Evolutionary conservation across 2,329 filamentous ascomycete species (phyloP).

Genomic region (Claviceps fusiformis): DNA sequence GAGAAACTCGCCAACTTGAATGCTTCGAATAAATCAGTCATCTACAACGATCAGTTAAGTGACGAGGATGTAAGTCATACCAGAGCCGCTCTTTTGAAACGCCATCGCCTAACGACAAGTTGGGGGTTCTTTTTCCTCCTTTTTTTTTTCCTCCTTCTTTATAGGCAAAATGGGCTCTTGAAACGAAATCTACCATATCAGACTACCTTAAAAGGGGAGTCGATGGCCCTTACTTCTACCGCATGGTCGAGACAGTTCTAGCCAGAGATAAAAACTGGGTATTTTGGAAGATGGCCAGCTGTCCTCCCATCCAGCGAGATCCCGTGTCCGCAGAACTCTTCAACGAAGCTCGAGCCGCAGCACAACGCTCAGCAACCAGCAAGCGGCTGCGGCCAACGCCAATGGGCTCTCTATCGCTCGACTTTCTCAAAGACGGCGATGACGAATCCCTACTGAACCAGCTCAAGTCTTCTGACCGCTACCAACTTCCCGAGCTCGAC

Average conservation of each 20-base stretch:
- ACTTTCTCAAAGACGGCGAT: constrained; percentile 60
- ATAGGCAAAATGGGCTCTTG: constrained; percentile 68
- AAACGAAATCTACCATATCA: constrained; percentile 67
- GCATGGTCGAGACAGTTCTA: constrained; percentile 93
- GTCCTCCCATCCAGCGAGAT: constrained; percentile 69
- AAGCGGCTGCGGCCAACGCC: constrained; percentile 57
- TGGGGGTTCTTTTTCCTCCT: no score
- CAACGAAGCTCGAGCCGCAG: constrained; percentile 51
- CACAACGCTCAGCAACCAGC: constrained; percentile 52
- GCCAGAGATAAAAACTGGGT: constrained; percentile 98
- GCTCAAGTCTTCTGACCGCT: constrained; percentile 53
- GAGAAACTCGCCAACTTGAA: constrained; percentile 57
- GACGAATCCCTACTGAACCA: constrained; percentile 48
- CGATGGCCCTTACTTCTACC: constrained; percentile 86
- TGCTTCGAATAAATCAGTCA: constrained; percentile 69
- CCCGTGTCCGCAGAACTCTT: constrained; percentile 58
- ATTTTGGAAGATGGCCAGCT: constrained; percentile 92
- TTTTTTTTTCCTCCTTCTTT: neutral
- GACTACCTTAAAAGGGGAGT: constrained; percentile 67
- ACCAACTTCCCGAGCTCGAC: constrained; percentile 54
- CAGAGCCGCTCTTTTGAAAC: neutral
- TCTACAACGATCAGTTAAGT: constrained; percentile 63
- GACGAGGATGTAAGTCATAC: constrained; percentile 63
- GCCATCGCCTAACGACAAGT: neutral
- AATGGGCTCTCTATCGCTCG: constrained; percentile 60